phyloP scores from a whole-genome alignment of 2,329 filamentous ascomycete genomes.

The Aureobasidium subglaciale region DNA sequence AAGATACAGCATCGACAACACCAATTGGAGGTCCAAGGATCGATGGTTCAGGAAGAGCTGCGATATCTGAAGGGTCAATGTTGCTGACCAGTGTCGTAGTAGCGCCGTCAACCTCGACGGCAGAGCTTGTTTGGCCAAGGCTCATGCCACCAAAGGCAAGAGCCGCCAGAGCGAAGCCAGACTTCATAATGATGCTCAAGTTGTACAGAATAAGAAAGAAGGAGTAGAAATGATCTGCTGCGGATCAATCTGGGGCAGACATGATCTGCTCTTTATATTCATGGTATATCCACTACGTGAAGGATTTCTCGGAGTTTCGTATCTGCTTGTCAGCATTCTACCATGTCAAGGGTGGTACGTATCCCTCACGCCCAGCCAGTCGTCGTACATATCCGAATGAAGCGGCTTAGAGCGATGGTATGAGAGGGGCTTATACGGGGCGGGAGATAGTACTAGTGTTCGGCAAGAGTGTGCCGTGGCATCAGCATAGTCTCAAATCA shows the following conservation, averaged over 20 bases:
- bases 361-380: neutral
- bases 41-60: neutral
- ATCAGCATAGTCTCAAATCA: neutral
- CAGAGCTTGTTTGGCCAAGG: slow-evolving; percentile 1
- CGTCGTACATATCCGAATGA: neutral
- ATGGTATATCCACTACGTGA: neutral
- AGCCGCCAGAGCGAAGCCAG: slow-evolving; percentile 8
- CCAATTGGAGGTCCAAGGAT: slow-evolving; percentile 4
- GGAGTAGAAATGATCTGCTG: slow-evolving; percentile 4
- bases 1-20: neutral
- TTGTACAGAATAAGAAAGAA: neutral
- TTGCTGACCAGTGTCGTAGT: slow-evolving; percentile 7
- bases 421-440: slow-evolving; percentile 6
- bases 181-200: neutral
- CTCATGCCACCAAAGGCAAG: slow-evolving; percentile 12
- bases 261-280: slow-evolving; percentile 7
- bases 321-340: slow-evolving; percentile 7
- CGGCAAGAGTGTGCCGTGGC: slow-evolving; percentile 11
- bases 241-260: neutral
- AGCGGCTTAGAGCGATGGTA: slow-evolving; percentile 5
- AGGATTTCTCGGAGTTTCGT: neutral
- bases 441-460: neutral
- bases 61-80: slow-evolving; percentile 13
- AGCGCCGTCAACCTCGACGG: neutral
- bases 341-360: slow-evolving; percentile 3